Percentiles rank a stretch among this genome's conserved stretches.
phyloP scores from a whole-genome alignment of 176 grass and related monocot species.

The Musa troglodytarum region DNA sequence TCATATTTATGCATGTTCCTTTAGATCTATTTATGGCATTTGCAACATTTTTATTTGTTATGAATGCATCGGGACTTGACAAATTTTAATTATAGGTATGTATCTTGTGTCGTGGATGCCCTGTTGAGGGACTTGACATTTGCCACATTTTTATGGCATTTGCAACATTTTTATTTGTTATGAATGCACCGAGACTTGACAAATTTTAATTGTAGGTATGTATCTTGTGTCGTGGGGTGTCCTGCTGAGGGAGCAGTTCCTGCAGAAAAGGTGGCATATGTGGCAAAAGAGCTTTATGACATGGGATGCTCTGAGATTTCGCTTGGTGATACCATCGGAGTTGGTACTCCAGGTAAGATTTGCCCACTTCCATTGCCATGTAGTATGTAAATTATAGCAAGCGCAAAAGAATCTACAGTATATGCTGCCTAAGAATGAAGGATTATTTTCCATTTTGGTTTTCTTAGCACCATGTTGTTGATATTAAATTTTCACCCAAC shows the following conservation, averaged over 20 bases:
- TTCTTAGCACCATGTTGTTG: background rate
- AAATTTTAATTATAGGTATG: too few relatives aligned
- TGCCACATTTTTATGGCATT: background rate
- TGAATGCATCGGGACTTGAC: too few relatives aligned
- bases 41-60: background rate
- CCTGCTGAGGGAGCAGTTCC: slow-evolving; percentile 68
- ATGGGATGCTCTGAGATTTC: slow-evolving; percentile 98
- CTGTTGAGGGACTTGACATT: too few relatives aligned
- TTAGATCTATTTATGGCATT: background rate
- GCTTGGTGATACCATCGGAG: slow-evolving; percentile 89
- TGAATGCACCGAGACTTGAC: too few relatives aligned
- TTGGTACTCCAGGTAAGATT: slow-evolving; percentile 80
- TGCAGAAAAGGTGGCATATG: slow-evolving; percentile 72
- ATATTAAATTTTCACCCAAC: background rate
- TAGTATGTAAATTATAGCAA: background rate
- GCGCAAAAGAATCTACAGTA: background rate
- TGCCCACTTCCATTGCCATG: background rate
- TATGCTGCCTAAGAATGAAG: background rate
- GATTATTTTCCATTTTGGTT: background rate
- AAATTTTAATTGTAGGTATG: slow-evolving; percentile 34
- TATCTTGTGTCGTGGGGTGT: slow-evolving; percentile 83
- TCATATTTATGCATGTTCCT: background rate
- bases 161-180: background rate
- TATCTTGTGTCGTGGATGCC: too few relatives aligned
- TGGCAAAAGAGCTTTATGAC: slow-evolving; percentile 86